These are phyloP conservation scores for Suaeda aralocaspica DNA, from an alignment of 148 eudicot genomes.

Conservation along the genomic window DNA sequence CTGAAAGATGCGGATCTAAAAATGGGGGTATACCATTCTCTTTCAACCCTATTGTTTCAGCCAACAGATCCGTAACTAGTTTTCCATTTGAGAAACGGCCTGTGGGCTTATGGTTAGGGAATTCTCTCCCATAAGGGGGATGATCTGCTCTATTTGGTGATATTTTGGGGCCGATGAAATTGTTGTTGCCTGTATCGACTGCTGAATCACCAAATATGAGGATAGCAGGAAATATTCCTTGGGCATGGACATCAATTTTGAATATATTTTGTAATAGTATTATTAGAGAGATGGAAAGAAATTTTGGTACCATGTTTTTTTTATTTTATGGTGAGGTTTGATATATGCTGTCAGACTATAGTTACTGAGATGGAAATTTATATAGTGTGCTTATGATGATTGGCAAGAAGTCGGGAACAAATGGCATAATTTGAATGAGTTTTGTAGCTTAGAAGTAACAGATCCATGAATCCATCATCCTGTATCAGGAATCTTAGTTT, in stretches of 20 bases:
- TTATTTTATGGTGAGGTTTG: background rate
- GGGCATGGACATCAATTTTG: conserved; percentile 21
- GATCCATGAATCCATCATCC: conserved; percentile 8
- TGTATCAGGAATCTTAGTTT: conserved; percentile 16
- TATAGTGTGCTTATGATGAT: conserved; percentile 14
- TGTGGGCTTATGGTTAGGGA: conserved; percentile 43
- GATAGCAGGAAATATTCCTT: conserved; percentile 41
- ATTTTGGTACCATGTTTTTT: conserved; percentile 18
- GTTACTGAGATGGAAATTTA: conserved; percentile 7
- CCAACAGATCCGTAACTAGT: conserved; percentile 44
- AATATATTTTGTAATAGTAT: background rate
- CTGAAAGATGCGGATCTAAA: conserved; percentile 29
- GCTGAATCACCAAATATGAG: conserved; percentile 69
- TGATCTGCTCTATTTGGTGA: conserved; percentile 45
- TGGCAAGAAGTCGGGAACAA: conserved; percentile 4
- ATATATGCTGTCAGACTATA: background rate
- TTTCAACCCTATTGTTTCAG: conserved; percentile 36
- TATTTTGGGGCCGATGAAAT: conserved; percentile 26
- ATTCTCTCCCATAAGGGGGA: conserved; percentile 50
- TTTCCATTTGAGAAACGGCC: conserved; percentile 52
- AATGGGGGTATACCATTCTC: conserved; percentile 38
- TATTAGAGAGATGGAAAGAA: conserved; percentile 2
- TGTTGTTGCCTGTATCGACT: conserved; percentile 66
- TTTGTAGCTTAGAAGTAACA: conserved; percentile 18
- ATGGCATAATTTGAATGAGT: conserved; percentile 8